Evolutionary conservation across 345 rosid genomes (phyloP), one percentile per base, ranked within the genome.

Genomic region (Camelina laxa): DNA sequence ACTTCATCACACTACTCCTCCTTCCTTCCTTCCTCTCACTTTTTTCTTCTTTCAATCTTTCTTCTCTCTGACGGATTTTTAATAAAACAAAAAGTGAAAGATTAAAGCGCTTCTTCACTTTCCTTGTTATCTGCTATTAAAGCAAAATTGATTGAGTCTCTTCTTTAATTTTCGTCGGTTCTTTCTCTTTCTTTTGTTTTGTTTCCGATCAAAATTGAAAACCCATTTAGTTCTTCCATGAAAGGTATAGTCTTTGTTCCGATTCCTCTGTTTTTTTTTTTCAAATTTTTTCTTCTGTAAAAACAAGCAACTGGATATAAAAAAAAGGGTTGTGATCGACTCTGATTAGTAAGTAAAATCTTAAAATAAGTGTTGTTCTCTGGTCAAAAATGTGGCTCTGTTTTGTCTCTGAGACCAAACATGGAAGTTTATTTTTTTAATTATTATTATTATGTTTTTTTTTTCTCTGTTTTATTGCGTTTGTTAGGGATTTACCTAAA

Each of bases 201-300:
- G 31, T 39, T 7, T 49, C 58, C 51, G 56, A 69, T 76, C 65
- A 19, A 54, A 68, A 8, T n/a, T 33, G 22, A 42, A 75, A 61
- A 53, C 79, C 75, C 64, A 69, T 61, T 69, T 17, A 39, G 65
- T 22, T 69, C 30, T 20, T 42, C 51, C 4, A 22, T 6, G 16
- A 47, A 69, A 69, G 70, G 80, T 76, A 61, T 16, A 60, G 9
- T 31, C 49, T 61, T 75, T 45, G 4, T 38, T 30, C 44, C 73
- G 22, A 48, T 74, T 67, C 36, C 3, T 59, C 42, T 65, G 56
- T 2, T 61, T 47, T 47, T 27, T 49, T 30, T 50, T 12, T 31
- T 3, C 5, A 15, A 17, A 4, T 22, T 0, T 67, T 6, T 21
- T 67, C 13, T 24, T 69, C 0, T 68, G 27, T 17, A 2, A 12